Base-by-base conservation (phyloP, 1,139 yeast species). In the Magnusiomyces sp. region DNA sequence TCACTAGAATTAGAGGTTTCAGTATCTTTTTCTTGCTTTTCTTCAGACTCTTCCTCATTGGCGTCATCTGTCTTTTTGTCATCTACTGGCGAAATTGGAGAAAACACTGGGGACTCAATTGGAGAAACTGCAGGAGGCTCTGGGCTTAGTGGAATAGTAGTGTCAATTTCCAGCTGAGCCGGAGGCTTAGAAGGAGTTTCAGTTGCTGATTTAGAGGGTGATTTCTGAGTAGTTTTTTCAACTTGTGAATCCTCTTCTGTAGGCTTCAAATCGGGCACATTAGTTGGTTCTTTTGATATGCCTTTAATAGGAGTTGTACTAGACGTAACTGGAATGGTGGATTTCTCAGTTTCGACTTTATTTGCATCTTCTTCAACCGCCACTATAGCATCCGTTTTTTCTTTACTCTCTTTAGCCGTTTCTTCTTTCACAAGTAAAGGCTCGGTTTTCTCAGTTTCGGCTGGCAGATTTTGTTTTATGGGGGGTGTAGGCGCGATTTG, bases 271-370 rank as follows among this genome's bases (percentile, higher is more conserved):
- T 40, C 40, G 14, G 46, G 9, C 27, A 40, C 34, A 27, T 40
- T 23, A 2, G 40, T 20, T n/a, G 46, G n/a, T 20, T 40, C 10
- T 34, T 37, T 32, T 23, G n/a, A 14, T n/a, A 23, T 31, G 6
- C n/a, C 20, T 37, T 32, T 10, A 20, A 42, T 27, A 37, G 42
- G 7, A 37, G 43, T 20, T 32, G 46, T 33, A 33, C 40, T 11
- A 4, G 46, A n/a, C n/a, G n/a, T n/a, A n/a, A n/a, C 27, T 43
- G 39, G 23, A n/a, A 20, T 34, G n/a, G 38, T 34, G n/a, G 40
- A 17, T 14, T 17, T 3, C n/a, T 9, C 40, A 16, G 19, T 17
- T 40, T 39, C 40, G 33, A 39, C 44, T 46, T 43, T 29, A 31
- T 10, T 10, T 16, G 32, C 9, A 33, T 29, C 14, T 32, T 32